Percentiles rank a stretch among this genome's conserved stretches.
These are phyloP conservation scores for Ophiognomonia clavigignenti-juglandacearum DNA, from an alignment of 2,329 filamentous ascomycete genomes.

Conservation along the genomic window DNA sequence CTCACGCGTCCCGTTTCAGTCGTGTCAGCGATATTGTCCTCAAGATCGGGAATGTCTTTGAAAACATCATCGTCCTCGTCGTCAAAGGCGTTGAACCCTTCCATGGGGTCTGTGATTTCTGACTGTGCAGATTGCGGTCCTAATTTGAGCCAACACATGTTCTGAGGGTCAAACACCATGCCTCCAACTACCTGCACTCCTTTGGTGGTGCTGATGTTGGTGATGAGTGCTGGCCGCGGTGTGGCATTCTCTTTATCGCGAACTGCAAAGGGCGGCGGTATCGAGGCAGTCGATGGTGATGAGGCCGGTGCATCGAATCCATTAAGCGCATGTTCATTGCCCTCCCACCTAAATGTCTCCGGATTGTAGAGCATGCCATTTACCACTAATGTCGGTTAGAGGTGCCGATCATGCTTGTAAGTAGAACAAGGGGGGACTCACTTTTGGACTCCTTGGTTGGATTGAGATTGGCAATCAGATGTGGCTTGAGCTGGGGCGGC, in stretches of 20 bases:
- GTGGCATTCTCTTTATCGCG: constrained; percentile 56
- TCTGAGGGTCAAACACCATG: constrained; percentile 96
- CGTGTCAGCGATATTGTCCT: constrained; percentile 56
- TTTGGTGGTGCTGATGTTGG: constrained; percentile 78
- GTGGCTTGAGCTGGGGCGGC: constrained; percentile 65
- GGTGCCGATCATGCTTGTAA: background rate
- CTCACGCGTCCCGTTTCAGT: constrained; percentile 49
- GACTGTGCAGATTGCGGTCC: constrained; percentile 40
- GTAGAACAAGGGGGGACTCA: constrained; percentile 39
- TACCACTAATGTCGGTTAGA: constrained; percentile 50
- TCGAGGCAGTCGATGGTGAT: constrained; percentile 47
- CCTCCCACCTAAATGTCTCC: constrained; percentile 83
- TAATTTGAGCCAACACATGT: constrained; percentile 96
- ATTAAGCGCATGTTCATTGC: constrained; percentile 81
- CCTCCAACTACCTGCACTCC: constrained; percentile 93
- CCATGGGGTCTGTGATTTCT: constrained; percentile 52
- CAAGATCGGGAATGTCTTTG: constrained; percentile 88
- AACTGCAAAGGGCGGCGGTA: constrained; percentile 33
- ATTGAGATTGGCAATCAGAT: constrained; percentile 81
- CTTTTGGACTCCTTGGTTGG: constrained; percentile 73
- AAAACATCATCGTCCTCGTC: constrained; percentile 94
- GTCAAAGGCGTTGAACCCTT: constrained; percentile 65
- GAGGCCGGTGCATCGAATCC: constrained; percentile 67
- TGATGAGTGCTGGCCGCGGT: constrained; percentile 75
- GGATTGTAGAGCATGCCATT: constrained; percentile 98